A percentile compares a stretch with the other conserved stretches of the same genome.
These are phyloP conservation scores for Saururus chinensis DNA, from an alignment of 164 flowering plant genomes.

Conservation along the genomic window DNA sequence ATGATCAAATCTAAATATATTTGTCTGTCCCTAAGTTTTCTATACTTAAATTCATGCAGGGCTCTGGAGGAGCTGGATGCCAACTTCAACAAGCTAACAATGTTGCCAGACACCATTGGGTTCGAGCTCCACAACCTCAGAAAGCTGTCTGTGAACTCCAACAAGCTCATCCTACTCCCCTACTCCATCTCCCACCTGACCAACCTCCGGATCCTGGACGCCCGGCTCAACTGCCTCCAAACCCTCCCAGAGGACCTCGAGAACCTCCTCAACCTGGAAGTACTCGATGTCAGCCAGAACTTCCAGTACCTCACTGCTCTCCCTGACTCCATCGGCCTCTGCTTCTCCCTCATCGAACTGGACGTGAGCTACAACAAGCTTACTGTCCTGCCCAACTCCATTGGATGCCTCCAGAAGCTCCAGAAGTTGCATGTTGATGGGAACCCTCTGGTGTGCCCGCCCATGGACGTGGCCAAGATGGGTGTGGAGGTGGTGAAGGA, in stretches of 20 bases:
- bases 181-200: constrained; percentile 57
- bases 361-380: constrained; percentile 86
- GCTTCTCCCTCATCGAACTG: constrained; percentile 59
- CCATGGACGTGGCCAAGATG: constrained; percentile 51
- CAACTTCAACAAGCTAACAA: constrained; percentile 73
- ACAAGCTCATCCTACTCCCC: constrained; percentile 66
- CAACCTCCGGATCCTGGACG: constrained; percentile 55
- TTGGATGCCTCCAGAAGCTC: constrained; percentile 60
- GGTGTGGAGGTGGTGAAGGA: constrained; percentile 47
- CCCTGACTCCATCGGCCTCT: constrained; percentile 82
- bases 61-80: constrained; percentile 74
- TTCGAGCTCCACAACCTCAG: constrained; percentile 63
- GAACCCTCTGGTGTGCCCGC: constrained; percentile 75
- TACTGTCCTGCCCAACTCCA: constrained; percentile 45
- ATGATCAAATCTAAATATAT: no score
- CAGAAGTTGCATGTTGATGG: constrained; percentile 67
- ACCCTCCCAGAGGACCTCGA: constrained; percentile 78
- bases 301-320: constrained; percentile 59
- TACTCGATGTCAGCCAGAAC: constrained; percentile 83
- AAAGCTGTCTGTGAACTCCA: constrained; percentile 75
- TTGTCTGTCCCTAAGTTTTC: no score
- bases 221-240: constrained; percentile 72
- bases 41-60: constrained; percentile 18
- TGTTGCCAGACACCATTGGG: constrained; percentile 72
- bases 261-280: constrained; percentile 60